Conservation (phyloP, 805 yeast species). For the Metschnikowia cubensis region DNA sequence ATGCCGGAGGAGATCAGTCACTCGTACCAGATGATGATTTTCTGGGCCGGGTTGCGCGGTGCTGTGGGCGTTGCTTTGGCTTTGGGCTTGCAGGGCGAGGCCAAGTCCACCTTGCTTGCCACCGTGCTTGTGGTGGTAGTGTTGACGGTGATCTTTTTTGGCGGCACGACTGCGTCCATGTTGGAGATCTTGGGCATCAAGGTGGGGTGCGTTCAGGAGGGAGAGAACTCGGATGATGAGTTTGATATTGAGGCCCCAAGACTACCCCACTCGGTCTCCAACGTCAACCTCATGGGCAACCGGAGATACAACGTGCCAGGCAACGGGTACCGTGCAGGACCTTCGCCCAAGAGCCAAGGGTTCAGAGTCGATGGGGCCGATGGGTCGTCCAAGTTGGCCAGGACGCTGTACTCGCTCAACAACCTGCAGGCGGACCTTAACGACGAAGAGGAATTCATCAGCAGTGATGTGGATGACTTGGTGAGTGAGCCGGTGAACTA, state of each 20-base stretch:
- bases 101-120: constrained; percentile 81
- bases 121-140: constrained; percentile 97
- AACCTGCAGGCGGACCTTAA: constrained; percentile 20
- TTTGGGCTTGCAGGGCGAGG: constrained; percentile 94
- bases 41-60: constrained; percentile 99
- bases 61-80: constrained; percentile 99
- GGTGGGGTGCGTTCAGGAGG: constrained; percentile 82
- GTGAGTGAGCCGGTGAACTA: constrained; percentile 16
- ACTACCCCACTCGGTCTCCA: constrained; percentile 17
- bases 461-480: constrained; percentile 39
- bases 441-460: constrained; percentile 24
- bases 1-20: constrained; percentile 88
- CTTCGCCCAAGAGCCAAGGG: background rate
- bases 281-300: constrained; percentile 20
- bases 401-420: constrained; percentile 10
- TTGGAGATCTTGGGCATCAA: constrained; percentile 88
- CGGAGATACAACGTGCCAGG: constrained; percentile 20
- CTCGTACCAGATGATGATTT: constrained; percentile 96
- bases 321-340: constrained; percentile 15
- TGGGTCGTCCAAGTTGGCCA: background rate
- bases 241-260: constrained; percentile 82
- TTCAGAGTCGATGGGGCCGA: constrained; percentile 10
- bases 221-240: constrained; percentile 81
- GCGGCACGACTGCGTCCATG: constrained; percentile 99
- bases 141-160: constrained; percentile 89